A percentile compares a stretch with the other conserved stretches of the same genome.
Conservation (phyloP, 2,329 filamentous ascomycete species). For the Dothideomycetes sp. region DNA sequence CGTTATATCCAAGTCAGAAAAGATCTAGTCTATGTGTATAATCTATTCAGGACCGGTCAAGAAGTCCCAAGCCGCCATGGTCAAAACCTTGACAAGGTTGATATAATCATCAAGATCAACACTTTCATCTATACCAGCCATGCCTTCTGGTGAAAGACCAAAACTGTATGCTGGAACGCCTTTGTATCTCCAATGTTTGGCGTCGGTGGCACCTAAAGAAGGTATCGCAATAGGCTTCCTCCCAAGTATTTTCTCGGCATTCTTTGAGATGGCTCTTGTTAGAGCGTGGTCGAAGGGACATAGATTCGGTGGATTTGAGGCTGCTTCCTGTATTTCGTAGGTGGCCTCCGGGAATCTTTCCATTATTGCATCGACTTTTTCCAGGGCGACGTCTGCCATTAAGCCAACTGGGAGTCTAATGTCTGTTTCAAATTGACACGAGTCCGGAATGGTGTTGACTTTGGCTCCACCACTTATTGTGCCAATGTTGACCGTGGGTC, state of each 20-base stretch:
- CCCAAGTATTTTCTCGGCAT: conserved; percentile 22
- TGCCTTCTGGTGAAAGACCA: conserved; percentile 26
- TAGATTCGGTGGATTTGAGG: conserved; percentile 27
- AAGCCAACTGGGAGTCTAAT: conserved; percentile 34
- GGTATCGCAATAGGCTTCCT: conserved; percentile 27
- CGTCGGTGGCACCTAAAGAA: conserved; percentile 33
- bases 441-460: conserved; percentile 35
- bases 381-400: conserved; percentile 22
- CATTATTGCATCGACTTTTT: conserved; percentile 23
- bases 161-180: conserved; percentile 31
- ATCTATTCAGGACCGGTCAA: conserved; percentile 14
- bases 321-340: conserved; percentile 26
- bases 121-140: conserved; percentile 22
- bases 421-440: conserved; percentile 32
- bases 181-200: conserved; percentile 33
- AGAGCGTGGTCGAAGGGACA: conserved; percentile 28
- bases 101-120: conserved; percentile 26
- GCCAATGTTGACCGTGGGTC: conserved; percentile 34
- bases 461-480: conserved; percentile 34
- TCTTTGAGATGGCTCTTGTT: conserved; percentile 21
- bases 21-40: no score
- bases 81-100: conserved; percentile 24
- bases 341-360: conserved; percentile 22
- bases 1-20: neutral
- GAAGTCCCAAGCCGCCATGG: conserved; percentile 26